Base-by-base conservation (phyloP, 345 rosid species). In the Ceriops zippeliana region DNA sequence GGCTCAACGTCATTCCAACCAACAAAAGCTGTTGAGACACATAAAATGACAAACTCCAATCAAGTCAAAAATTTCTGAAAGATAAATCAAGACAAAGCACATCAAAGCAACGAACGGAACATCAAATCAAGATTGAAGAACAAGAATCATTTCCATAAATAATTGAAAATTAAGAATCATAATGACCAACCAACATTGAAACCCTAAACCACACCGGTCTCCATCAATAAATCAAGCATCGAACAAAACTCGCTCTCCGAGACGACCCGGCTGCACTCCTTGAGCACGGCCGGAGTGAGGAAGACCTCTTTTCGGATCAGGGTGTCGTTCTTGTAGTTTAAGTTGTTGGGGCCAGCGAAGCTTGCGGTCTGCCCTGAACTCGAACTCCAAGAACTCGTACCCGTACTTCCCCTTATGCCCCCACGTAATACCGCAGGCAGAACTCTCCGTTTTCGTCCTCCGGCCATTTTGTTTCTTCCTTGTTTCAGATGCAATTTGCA, bases 361-460 rank as follows among this genome's bases (percentile, higher is more conserved):
- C 86, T 95, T 95, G 31, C 99, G 98, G 58, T 90, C 98, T 0
- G 92, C 84, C 77, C 96, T 73, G 83, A 92, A 95, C 87, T 90
- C 98, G 84, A 95, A 95, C 90, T 95, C 99, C 76, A 95, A 58
- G 77, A 92, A 92, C 88, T 95, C 98, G 83, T 92, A 98, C 2
- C 98, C 98, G 65, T 92, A 95, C 70, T 95, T 95, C 17, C 99
- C 99, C 77, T 90, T 92, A 89, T 95, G 98, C 20, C 99, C 99
- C 99, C 8, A 90, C 98, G 81, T 89, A 95, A 77, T 90, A 90
- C 37, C 98, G 80, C 64, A 95, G 92, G 79, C 90, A 90, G 80
- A 95, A 95, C 83, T 92, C 98, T 11, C 79, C 83, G 15, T 70
- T 78, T 15, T 83, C 89, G 24, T 85, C 97, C 66, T 89, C 96